Evolutionary conservation across 2,329 filamentous ascomycete species (phyloP).

Genomic region (Coniochaeta sp.): DNA sequence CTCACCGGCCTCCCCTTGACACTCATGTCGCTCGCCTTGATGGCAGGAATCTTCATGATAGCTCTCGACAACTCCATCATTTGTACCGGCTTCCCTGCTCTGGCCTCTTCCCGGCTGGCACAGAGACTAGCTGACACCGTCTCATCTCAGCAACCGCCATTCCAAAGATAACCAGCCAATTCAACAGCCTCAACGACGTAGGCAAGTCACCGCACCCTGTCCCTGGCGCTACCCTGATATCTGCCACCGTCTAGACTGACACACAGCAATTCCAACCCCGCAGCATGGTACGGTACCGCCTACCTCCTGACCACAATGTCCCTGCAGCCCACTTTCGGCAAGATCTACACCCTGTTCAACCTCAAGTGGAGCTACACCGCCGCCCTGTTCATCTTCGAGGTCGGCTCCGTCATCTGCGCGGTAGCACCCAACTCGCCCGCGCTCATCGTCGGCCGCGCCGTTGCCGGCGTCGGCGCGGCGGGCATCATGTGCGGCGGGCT

Average conservation of each 20-base stretch:
- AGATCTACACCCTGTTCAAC: slow-evolving; percentile 23
- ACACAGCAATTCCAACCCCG: slow-evolving; percentile 32
- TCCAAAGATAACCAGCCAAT: slow-evolving; percentile 21
- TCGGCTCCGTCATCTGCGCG: slow-evolving; percentile 27
- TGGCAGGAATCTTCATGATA: slow-evolving; percentile 41
- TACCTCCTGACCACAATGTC: slow-evolving; percentile 42
- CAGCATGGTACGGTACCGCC: slow-evolving; percentile 48
- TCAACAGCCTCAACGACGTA: slow-evolving; percentile 28
- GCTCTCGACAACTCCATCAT: slow-evolving; percentile 34
- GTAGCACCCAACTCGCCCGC: slow-evolving; percentile 21
- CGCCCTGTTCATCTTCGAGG: slow-evolving; percentile 25
- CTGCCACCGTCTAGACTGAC: slow-evolving; percentile 48
- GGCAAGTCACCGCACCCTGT: slow-evolving; percentile 29
- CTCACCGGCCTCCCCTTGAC: slow-evolving; percentile 29
- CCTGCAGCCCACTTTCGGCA: slow-evolving; percentile 34
- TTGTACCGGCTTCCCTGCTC: slow-evolving; percentile 6
- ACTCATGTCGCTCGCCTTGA: slow-evolving; percentile 38
- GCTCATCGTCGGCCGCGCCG: slow-evolving; percentile 26
- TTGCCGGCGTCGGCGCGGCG: slow-evolving; percentile 25
- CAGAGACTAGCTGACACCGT: background rate
- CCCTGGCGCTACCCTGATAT: slow-evolving; percentile 34
- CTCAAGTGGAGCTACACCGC: slow-evolving; percentile 25
- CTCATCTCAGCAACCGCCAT: slow-evolving; percentile 24
- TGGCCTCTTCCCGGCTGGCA: background rate
- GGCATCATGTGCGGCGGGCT: slow-evolving; percentile 17